These are phyloP conservation scores for Lentinula detonsa DNA, from an alignment of 768 basidiomycete genomes.

Conservation along the genomic window DNA sequence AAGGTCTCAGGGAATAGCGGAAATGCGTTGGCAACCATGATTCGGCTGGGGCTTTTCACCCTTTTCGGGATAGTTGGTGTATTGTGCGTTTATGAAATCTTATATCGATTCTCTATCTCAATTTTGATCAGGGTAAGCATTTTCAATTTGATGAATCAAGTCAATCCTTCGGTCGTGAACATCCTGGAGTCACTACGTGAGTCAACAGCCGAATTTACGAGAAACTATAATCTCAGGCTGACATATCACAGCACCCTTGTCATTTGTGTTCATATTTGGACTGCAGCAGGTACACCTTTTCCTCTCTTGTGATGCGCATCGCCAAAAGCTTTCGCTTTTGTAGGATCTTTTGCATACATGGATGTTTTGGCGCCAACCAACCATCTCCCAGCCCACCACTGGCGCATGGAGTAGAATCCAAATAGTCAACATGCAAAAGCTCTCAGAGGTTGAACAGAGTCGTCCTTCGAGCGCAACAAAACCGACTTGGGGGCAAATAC, in stretches of 20 bases:
- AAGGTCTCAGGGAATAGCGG: neutral
- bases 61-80: constrained; percentile 6
- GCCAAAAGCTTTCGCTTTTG: neutral
- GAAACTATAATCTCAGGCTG: neutral
- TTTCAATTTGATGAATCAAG: neutral
- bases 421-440: neutral
- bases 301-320: neutral
- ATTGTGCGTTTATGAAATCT: neutral
- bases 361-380: constrained; percentile 4
- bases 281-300: constrained; percentile 4
- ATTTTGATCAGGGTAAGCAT: neutral
- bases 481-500: no score
- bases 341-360: constrained; percentile 5
- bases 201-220: neutral
- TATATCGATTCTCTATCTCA: neutral
- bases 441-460: neutral
- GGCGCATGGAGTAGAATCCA: neutral
- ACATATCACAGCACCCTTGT: constrained; percentile 1
- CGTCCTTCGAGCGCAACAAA: no score
- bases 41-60: constrained; percentile 6
- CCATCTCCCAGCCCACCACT: neutral
- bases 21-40: neutral
- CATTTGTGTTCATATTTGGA: constrained; percentile 10
- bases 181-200: constrained; percentile 6
- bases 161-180: neutral